These are phyloP conservation scores for Artemisia annua DNA, from an alignment of 129 eudicot species.

Conservation along the genomic window DNA sequence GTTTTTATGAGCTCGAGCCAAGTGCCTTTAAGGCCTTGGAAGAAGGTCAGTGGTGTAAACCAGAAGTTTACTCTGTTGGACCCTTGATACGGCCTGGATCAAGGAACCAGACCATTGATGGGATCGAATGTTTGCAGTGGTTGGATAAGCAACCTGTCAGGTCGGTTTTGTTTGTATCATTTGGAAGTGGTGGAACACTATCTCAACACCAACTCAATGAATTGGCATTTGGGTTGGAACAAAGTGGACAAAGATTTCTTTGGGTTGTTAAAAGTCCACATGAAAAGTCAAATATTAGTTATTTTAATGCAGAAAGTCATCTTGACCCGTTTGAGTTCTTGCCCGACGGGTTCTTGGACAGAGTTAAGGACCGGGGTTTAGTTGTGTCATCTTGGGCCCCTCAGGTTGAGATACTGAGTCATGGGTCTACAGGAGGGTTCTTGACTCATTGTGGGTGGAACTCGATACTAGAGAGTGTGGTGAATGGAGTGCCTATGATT, in stretches of 20 bases:
- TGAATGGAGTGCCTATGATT: constrained; percentile 42
- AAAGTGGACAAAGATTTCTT: constrained; percentile 43
- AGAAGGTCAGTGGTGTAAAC: constrained; percentile 37
- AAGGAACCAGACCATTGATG: background rate
- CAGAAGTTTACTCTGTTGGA: constrained; percentile 46
- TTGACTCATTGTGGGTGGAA: constrained; percentile 52
- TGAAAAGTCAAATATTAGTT: constrained; percentile 30
- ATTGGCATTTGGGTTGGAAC: constrained; percentile 42
- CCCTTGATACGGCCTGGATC: constrained; percentile 40
- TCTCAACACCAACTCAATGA: constrained; percentile 40
- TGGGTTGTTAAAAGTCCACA: constrained; percentile 48
- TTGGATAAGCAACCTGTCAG: constrained; percentile 45
- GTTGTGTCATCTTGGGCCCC: constrained; percentile 48
- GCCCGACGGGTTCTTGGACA: constrained; percentile 38
- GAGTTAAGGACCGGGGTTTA: constrained; percentile 30
- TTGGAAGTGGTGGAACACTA: constrained; percentile 63
- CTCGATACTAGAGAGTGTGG: constrained; percentile 37
- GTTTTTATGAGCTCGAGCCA: constrained; percentile 44
- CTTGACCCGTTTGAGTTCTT: constrained; percentile 35
- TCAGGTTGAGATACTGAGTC: constrained; percentile 35
- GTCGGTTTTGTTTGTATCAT: constrained; percentile 50
- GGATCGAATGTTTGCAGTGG: constrained; percentile 46
- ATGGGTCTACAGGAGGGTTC: constrained; percentile 42
- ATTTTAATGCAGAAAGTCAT: constrained; percentile 22
- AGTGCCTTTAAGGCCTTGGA: constrained; percentile 37